Percentiles rank a stretch among this genome's conserved stretches.
Evolutionary conservation across 305 asterid genomes (phyloP).

Genomic region (Andrographis paniculata): DNA sequence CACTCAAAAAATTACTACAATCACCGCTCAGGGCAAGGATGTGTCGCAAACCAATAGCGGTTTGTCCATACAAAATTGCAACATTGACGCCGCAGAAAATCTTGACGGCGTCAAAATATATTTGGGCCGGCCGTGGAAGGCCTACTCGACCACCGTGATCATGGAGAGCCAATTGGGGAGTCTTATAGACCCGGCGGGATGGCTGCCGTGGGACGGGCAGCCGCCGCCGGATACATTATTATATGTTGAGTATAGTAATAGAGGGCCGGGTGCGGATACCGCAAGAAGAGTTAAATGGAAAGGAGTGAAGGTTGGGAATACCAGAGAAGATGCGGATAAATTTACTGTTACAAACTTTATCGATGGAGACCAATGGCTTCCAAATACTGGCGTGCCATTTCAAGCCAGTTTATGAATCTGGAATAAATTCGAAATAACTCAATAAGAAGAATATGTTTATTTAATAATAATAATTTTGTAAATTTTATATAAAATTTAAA

Average conservation of each 20-base stretch:
- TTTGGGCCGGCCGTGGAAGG: conserved; percentile 28
- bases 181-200: conserved; percentile 32
- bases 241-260: conserved; percentile 26
- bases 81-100: conserved; percentile 11
- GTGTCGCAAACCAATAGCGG: conserved; percentile 15
- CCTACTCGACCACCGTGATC: conserved; percentile 16
- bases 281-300: conserved; percentile 23
- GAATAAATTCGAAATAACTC: too few species aligned
- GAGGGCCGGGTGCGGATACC: conserved; percentile 27
- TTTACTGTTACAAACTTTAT: conserved; percentile 24
- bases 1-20: conserved; percentile 19
- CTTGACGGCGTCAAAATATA: conserved; percentile 18
- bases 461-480: too few species aligned
- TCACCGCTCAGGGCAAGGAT: conserved; percentile 26
- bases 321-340: conserved; percentile 11
- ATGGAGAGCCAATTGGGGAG: conserved; percentile 16
- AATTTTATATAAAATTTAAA: too few species aligned
- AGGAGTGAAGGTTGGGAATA: conserved; percentile 17
- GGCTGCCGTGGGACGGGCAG: conserved; percentile 18
- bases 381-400: conserved; percentile 20
- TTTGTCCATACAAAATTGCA: conserved; percentile 23
- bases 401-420: conserved; percentile 16
- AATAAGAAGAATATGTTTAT: too few species aligned
- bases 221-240: conserved; percentile 21
- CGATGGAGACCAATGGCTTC: conserved; percentile 26